A percentile compares a stretch with the other conserved stretches of the same genome.
Conservation (phyloP, 2,329 filamentous ascomycete species). For the Trichoderma brevicompactum region DNA sequence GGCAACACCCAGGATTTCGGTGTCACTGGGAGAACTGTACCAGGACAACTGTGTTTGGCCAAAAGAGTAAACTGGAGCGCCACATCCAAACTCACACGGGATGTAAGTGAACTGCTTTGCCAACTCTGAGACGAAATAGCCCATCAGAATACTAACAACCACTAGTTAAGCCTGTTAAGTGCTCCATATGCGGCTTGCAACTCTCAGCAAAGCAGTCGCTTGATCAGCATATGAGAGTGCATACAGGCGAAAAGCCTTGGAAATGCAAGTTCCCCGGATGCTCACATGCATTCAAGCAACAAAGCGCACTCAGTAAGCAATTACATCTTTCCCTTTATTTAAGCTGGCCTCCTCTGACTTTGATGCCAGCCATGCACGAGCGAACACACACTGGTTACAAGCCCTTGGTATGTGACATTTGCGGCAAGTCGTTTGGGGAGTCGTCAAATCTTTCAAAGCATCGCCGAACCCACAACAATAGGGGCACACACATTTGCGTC, state of each 20-base stretch:
- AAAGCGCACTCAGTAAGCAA: conserved; percentile 66
- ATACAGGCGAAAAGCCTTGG: conserved; percentile 68
- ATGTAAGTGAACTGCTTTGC: conserved; percentile 49
- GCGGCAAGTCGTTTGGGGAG: conserved; percentile 64
- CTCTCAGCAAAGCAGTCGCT: conserved; percentile 71
- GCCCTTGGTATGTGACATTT: conserved; percentile 62
- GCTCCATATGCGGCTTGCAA: conserved; percentile 57
- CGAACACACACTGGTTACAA: conserved; percentile 69
- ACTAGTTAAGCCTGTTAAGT: conserved; percentile 63
- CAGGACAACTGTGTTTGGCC: conserved; percentile 58
- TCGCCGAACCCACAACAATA: conserved; percentile 62
- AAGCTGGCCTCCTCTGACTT: conserved; percentile 29
- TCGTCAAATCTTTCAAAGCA: conserved; percentile 71
- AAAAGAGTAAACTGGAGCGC: conserved; percentile 66
- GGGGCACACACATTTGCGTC: conserved; percentile 56
- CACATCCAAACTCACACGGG: conserved; percentile 69
- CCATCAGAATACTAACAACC: conserved; percentile 6
- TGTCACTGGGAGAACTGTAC: conserved; percentile 62
- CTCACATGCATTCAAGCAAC: conserved; percentile 65
- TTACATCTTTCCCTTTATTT: neutral
- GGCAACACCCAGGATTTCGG: conserved; percentile 52
- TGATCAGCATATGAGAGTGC: conserved; percentile 68
- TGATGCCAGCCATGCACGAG: conserved; percentile 63
- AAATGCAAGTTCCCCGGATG: conserved; percentile 57
- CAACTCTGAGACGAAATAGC: neutral